Conservation (phyloP, 495 filamentous ascomycete species). For the Hapsidospora chrysogenum region DNA sequence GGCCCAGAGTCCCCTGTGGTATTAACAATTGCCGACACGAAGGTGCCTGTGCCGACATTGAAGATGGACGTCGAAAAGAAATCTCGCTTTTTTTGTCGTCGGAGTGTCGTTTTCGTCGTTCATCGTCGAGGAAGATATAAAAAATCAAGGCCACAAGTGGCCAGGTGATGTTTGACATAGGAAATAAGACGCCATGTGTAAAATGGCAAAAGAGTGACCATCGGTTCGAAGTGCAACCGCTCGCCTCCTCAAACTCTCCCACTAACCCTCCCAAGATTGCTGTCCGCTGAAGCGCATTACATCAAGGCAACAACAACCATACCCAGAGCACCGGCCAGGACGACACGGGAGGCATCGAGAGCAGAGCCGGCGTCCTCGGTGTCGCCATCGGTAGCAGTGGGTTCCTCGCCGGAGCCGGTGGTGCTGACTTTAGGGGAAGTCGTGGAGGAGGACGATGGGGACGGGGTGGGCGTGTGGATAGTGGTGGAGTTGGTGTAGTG, state of each 20-base stretch:
- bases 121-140: neutral
- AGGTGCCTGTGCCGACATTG: no score
- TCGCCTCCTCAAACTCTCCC: neutral
- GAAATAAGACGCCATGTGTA: slow-evolving; percentile 2
- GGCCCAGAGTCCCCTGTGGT: no score
- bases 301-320: slow-evolving; percentile 27
- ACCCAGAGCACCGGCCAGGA: slow-evolving; percentile 23
- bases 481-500: slow-evolving; percentile 8
- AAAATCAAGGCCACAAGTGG: neutral
- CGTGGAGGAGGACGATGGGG: slow-evolving; percentile 9
- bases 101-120: neutral
- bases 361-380: slow-evolving; percentile 12
- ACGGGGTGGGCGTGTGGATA: slow-evolving; percentile 10
- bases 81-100: no score
- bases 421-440: slow-evolving; percentile 8
- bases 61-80: no score
- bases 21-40: no score
- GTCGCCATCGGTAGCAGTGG: slow-evolving; percentile 11
- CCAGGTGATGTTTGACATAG: neutral
- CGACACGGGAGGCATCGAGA: slow-evolving; percentile 19
- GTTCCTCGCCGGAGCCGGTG: slow-evolving; percentile 15
- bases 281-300: slow-evolving; percentile 13
- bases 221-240: neutral
- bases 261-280: no score
- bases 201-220: neutral